A percentile compares a stretch with the other conserved stretches of the same genome.
These are phyloP conservation scores for Clitopilus hobsonii DNA, from an alignment of 768 basidiomycete species.

Conservation along the genomic window DNA sequence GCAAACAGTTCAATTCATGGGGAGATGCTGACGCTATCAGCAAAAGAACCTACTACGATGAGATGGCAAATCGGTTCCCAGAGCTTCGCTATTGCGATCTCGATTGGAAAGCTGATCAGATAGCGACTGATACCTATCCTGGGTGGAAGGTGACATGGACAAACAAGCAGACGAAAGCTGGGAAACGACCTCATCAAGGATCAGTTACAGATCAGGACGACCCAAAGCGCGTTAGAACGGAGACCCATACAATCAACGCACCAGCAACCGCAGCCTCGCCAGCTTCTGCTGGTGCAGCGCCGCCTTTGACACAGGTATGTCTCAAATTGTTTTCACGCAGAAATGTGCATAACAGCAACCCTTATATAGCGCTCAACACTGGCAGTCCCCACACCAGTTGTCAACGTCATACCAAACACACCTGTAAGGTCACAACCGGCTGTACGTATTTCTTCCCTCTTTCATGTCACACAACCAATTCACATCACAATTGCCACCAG, in stretches of 20 bases:
- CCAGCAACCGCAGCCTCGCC: too few species aligned
- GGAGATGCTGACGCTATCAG: slow-evolving; percentile 7
- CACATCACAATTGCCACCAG: neutral
- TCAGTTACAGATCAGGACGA: neutral
- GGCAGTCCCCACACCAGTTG: neutral
- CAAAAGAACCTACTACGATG: slow-evolving; percentile 1
- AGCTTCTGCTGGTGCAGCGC: too few species aligned
- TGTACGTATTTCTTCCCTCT: neutral
- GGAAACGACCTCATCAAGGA: neutral
- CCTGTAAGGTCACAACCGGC: neutral
- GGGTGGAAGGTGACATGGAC: slow-evolving; percentile 7
- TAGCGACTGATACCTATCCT: slow-evolving; percentile 7
- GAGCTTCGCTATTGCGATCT: slow-evolving; percentile 8
- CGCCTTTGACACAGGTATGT: too few species aligned
- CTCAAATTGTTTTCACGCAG: too few species aligned
- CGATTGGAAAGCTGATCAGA: slow-evolving; percentile 10
- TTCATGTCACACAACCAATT: neutral
- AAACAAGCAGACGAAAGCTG: too few species aligned
- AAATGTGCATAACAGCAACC: too few species aligned
- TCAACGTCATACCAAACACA: neutral
- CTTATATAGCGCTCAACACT: too few species aligned
- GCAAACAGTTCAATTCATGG: slow-evolving; percentile 4
- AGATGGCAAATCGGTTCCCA: slow-evolving; percentile 5
- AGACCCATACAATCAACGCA: too few species aligned
- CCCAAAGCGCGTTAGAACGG: neutral